A percentile compares a stretch with the other conserved stretches of the same genome.
phyloP scores from a whole-genome alignment of 345 rosid species.

The Rubroshorea leprosula region DNA sequence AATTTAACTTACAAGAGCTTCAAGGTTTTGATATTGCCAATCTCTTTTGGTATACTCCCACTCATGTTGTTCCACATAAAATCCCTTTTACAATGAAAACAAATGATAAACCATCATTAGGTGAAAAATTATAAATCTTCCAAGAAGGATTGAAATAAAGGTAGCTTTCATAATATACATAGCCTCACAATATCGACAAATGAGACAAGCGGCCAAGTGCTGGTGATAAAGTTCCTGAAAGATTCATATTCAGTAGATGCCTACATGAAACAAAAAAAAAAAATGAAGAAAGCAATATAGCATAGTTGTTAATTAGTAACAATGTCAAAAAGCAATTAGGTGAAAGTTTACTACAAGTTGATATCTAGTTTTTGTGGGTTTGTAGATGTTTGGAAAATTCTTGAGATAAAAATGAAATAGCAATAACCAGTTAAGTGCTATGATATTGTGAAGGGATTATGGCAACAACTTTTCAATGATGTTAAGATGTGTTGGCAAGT shows the following conservation, averaged over 20 bases:
- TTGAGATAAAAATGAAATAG: no score
- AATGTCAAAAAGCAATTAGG: no score
- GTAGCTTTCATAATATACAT: neutral
- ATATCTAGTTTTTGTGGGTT: no score
- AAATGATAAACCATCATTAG: neutral
- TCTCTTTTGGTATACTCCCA: conserved; percentile 87
- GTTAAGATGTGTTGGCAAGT: no score
- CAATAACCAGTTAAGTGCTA: no score
- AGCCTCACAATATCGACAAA: conserved; percentile 60
- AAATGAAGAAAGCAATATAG: no score
- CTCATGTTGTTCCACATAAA: conserved; percentile 89
- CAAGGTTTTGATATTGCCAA: conserved; percentile 70
- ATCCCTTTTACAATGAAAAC: conserved; percentile 43
- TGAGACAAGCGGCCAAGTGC: conserved; percentile 64
- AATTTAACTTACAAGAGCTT: conserved; percentile 66
- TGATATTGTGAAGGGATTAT: no score
- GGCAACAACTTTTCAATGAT: no score
- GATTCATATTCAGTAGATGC: conserved; percentile 70
- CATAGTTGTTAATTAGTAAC: no score
- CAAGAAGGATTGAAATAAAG: conserved; percentile 4
- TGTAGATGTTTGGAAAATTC: no score
- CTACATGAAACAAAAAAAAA: no score
- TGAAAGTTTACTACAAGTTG: no score
- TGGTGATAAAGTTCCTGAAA: conserved; percentile 76
- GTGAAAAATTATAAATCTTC: conserved; percentile 5